These are phyloP conservation scores for Kentomonas sorsogonicus DNA, from an alignment of 208 protist genomes.

Conservation along the genomic window DNA sequence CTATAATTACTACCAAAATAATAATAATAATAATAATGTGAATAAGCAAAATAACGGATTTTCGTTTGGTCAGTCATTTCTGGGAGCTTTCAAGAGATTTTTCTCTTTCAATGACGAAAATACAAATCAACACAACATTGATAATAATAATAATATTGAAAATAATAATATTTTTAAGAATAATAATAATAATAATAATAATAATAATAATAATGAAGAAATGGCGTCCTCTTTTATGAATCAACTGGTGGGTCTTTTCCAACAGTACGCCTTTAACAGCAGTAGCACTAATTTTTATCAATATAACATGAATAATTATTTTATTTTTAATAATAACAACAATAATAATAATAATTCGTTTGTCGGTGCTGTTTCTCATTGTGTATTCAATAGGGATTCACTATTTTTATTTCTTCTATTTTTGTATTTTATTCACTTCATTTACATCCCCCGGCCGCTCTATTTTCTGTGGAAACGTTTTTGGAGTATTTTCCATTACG, in stretches of 20 bases:
- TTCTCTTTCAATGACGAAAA: background rate
- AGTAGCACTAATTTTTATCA: no score
- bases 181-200: constrained; percentile 8
- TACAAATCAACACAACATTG: background rate
- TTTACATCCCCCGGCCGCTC: background rate
- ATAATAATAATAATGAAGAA: constrained; percentile 2
- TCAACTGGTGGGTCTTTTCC: no score
- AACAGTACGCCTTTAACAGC: no score
- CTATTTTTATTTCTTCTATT: constrained; percentile 4
- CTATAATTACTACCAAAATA: no score
- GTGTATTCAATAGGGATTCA: background rate
- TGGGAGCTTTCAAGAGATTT: no score
- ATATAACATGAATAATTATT: no score
- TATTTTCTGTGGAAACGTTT: background rate
- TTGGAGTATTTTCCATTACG: constrained; percentile 4
- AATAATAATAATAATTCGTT: background rate
- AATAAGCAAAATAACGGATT: no score
- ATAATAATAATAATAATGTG: no score
- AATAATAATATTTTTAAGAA: background rate
- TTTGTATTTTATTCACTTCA: background rate
- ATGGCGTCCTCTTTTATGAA: no score
- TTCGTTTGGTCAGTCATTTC: no score
- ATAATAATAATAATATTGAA: background rate
- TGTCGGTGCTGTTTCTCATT: background rate
- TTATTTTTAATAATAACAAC: background rate